Conservation (phyloP, 306 rosid species). For the Nissolia schottii region DNA sequence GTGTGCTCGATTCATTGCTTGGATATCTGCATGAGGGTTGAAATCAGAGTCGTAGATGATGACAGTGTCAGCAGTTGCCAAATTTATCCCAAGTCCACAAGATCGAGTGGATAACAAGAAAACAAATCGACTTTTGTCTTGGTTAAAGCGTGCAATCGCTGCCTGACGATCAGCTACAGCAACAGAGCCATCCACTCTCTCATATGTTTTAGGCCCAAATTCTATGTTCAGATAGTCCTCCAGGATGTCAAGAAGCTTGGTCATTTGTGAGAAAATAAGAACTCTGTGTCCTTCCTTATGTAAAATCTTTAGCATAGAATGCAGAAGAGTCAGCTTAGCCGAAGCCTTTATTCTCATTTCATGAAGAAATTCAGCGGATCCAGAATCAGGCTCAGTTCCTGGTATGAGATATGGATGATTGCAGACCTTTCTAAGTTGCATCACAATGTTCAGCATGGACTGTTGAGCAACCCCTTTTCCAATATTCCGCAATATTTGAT, state of each 20-base stretch:
- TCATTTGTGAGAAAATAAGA: slow-evolving; percentile 98
- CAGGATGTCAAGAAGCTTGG: slow-evolving; percentile 95
- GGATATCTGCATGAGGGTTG: slow-evolving; percentile 99
- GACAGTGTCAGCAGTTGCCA: slow-evolving; percentile 99
- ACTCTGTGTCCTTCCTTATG: slow-evolving; percentile 88
- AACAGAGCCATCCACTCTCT: slow-evolving; percentile 99
- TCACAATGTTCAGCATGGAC: slow-evolving; percentile 95
- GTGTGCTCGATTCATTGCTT: slow-evolving; percentile 99
- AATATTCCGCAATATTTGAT: slow-evolving; percentile 86
- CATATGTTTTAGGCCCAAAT: slow-evolving; percentile 96
- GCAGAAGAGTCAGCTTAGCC: slow-evolving; percentile 91
- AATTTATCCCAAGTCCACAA: slow-evolving; percentile 97
- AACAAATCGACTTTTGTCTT: slow-evolving; percentile 95
- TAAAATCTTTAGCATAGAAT: slow-evolving; percentile 90
- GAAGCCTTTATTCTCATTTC: slow-evolving; percentile 99
- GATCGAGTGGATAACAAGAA: slow-evolving; percentile 97
- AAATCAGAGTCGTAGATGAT: slow-evolving; percentile 98
- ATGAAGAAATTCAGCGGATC: slow-evolving; percentile 89
- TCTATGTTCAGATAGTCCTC: slow-evolving; percentile 89
- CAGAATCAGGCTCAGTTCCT: slow-evolving; percentile 97
- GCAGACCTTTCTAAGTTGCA: slow-evolving; percentile 98
- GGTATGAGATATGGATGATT: slow-evolving; percentile 99
- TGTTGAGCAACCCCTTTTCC: slow-evolving; percentile 97
- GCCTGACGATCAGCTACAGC: slow-evolving; percentile 93
- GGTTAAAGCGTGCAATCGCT: slow-evolving; percentile 91